Base-by-base conservation (phyloP, 2,329 filamentous ascomycete species). In the Pseudopyricularia javanii region DNA sequence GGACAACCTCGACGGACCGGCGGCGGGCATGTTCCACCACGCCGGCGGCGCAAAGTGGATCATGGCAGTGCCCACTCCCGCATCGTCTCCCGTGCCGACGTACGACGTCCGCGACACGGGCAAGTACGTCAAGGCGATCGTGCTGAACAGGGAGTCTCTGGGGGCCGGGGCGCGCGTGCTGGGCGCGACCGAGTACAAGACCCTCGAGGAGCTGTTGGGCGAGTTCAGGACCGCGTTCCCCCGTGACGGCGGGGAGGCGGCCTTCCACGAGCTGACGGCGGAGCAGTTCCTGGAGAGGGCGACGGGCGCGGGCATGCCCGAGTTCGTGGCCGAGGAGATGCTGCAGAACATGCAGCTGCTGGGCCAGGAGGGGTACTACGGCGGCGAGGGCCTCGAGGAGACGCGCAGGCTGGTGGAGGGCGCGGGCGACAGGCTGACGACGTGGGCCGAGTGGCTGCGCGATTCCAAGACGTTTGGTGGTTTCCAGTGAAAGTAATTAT, bases 291-390 rank as follows among this genome's bases (percentile, higher is more conserved):
- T 43, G 15, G 60, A 59, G 7, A 62, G 60, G 24, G 53, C 73
- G 54, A 62, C 54, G n/a, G 50, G 43, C 47, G 40, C 26, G 3
- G 32, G 59, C 14, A 51, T 52, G n/a, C 68, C 70, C 2, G 66
- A 69, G 9, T 63, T 66, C 24, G 64, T 66, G 58, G 66, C 68
- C 20, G 66, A 74, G 54, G 78, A 81, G 61, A 54, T 80, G 60
- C 63, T 74, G 33, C 72, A 80, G 62, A 81, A 78, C 55, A 72
- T 78, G 62, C 63, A 71, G 40, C 65, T 81, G 48, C 62, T 80
- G 54, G 66, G 72, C 52, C 68, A 74, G 22, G 74, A 69, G 30
- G 76, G 77, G 0, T 81, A 81, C 57, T 81, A 70, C 59, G 71
- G 69, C 5, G 73, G 74, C 9, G 72, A 56, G 48, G 57, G 59